These are phyloP conservation scores for Haberlea rhodopensis DNA, from an alignment of 257 asterid species.

Conservation along the genomic window DNA sequence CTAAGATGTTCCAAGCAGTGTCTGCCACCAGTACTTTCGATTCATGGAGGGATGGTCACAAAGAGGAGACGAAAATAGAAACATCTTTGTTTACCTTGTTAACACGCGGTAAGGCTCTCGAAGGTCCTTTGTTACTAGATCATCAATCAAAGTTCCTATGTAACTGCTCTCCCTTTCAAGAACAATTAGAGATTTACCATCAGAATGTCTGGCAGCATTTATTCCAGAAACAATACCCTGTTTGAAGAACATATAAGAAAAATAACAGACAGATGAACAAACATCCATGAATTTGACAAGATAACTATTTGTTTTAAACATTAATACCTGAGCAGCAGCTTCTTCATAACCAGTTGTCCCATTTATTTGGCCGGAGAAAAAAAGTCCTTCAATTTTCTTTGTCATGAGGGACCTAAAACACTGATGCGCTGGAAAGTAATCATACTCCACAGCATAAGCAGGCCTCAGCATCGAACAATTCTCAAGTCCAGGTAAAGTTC, in stretches of 20 bases:
- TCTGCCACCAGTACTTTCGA: not conserved
- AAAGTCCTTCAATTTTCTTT: slow-evolving; percentile 86
- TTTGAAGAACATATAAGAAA: slow-evolving; percentile 23
- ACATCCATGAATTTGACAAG: not conserved
- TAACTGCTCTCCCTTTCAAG: slow-evolving; percentile 98
- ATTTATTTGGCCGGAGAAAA: slow-evolving; percentile 97
- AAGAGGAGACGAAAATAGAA: slow-evolving; percentile 12
- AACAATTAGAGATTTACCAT: slow-evolving; percentile 73
- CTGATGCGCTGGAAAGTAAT: slow-evolving; percentile 97
- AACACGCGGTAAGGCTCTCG: slow-evolving; percentile 98
- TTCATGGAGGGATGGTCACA: not conserved
- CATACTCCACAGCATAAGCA: slow-evolving; percentile 98
- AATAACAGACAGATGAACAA: slow-evolving; percentile 9
- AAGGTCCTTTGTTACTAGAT: slow-evolving; percentile 94
- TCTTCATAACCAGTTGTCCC: slow-evolving; percentile 99
- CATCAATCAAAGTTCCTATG: slow-evolving; percentile 94
- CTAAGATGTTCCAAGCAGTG: not conserved
- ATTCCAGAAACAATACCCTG: slow-evolving; percentile 96
- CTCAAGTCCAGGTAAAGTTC: slow-evolving; percentile 95
- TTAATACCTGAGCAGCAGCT: slow-evolving; percentile 96
- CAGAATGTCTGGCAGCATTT: slow-evolving; percentile 92
- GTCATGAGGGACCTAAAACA: slow-evolving; percentile 96
- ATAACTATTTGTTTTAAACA: not conserved
- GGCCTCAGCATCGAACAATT: slow-evolving; percentile 98
- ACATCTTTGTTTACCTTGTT: slow-evolving; percentile 52